Conservation (phyloP, 1,139 yeast genomes). For the Scheffersomyces titani region DNA sequence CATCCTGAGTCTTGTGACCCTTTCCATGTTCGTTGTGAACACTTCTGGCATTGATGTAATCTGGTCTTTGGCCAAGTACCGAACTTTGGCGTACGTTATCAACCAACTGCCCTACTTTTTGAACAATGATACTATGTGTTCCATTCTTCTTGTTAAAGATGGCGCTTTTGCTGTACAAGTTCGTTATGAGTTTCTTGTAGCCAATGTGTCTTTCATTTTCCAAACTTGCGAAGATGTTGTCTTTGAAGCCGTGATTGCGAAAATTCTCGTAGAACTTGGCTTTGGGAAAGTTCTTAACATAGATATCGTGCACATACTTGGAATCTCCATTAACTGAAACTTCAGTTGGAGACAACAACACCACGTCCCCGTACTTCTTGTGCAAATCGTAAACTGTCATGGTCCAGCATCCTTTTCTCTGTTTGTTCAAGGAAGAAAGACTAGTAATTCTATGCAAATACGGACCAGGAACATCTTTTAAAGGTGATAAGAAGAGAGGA, state of each 20-base stretch:
- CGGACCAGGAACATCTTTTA: slow-evolving; percentile 64
- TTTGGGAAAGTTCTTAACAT: slow-evolving; percentile 60
- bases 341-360: slow-evolving; percentile 62
- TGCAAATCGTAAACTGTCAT: slow-evolving; percentile 53
- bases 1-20: slow-evolving; percentile 21
- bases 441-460: slow-evolving; percentile 48
- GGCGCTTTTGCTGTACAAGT: slow-evolving; percentile 52
- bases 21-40: slow-evolving; percentile 37
- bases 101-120: slow-evolving; percentile 27
- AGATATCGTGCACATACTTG: slow-evolving; percentile 55
- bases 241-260: slow-evolving; percentile 52
- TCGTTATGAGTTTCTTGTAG: slow-evolving; percentile 49
- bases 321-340: slow-evolving; percentile 57
- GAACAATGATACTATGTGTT: slow-evolving; percentile 21
- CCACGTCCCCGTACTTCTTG: slow-evolving; percentile 56
- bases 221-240: slow-evolving; percentile 60
- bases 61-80: slow-evolving; percentile 36
- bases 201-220: slow-evolving; percentile 50
- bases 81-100: slow-evolving; percentile 29
- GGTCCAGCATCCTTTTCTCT: slow-evolving; percentile 57
- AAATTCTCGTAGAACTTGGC: slow-evolving; percentile 63
- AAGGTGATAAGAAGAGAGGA: slow-evolving; percentile 52
- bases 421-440: slow-evolving; percentile 51
- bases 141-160: slow-evolving; percentile 33
- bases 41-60: slow-evolving; percentile 32